Evolutionary conservation across 2,329 filamentous ascomycete species (phyloP), one percentile per base, ranked within the genome.

Genomic region (Neurospora crassa): DNA sequence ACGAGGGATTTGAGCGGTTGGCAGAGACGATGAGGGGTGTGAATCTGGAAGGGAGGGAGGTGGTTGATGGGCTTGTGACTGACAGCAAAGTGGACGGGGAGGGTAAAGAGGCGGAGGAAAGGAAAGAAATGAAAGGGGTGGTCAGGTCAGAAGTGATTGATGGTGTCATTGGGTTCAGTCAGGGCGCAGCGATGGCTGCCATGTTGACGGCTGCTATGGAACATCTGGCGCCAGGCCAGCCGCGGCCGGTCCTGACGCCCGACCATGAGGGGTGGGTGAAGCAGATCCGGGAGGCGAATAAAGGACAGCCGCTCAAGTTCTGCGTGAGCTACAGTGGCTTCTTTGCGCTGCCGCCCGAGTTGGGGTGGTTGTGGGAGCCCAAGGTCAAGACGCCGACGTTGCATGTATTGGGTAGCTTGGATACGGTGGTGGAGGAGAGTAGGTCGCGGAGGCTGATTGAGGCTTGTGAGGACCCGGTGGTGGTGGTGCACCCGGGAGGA

Each of bases 381-480:
- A 85, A 87, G 78, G 90, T 97, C 72, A 80, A 79, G 73, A 97
- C 94, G 72, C 92, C 93, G 0, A 88, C 92, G 73, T 79, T 97
- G 81, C 93, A 97, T 82, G 91, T 94, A 75, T 80, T 97, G 37
- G 95, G 95, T 0, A 91, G 89, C 70, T 83, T 97, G 75, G 95
- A 97, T 82, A 93, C 91, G 2, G 92, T 97, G 0, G 94, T 98
- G 0, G 92, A 94, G 41, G 94, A 97, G 83, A 81, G 81, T 70
- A 84, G 92, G 77, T 92, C 89, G 79, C 83, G 87, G 76, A 86
- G 84, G 29, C 81, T 97, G 71, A 85, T 92, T 2, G 89, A 93
- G 34, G 84, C 86, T 67, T 93, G 90, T 79, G 84, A 81, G 40
- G 85, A 84, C 40, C 84, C 85, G 0, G 67, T 84, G 78, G 84